Percentiles rank a stretch among this genome's conserved stretches.
phyloP scores from a whole-genome alignment of 768 basidiomycete genomes.

The Lactifluus echinatus region DNA sequence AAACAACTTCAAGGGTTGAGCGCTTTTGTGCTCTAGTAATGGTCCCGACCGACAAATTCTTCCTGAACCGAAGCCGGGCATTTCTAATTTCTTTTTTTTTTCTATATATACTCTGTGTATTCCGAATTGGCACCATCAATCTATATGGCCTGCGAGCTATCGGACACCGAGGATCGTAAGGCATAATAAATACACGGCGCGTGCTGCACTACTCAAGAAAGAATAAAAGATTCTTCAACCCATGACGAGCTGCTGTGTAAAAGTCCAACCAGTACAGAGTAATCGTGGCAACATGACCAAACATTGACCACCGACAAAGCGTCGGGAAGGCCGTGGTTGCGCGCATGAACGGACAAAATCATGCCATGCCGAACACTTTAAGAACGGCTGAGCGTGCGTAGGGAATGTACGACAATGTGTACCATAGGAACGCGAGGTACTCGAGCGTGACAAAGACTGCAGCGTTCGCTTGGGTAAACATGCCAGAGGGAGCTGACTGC shows the following conservation, averaged over 20 bases:
- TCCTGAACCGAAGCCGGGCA: not conserved
- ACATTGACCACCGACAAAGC: not conserved
- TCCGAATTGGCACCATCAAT: not conserved
- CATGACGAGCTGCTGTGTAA: not conserved
- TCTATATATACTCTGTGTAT: not conserved
- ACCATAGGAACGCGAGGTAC: conserved; percentile 90
- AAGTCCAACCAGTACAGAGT: not conserved
- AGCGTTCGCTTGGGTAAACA: not conserved
- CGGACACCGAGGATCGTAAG: not conserved
- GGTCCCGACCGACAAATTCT: not conserved
- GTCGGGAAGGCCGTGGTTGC: not conserved
- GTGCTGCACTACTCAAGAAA: not conserved
- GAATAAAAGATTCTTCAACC: not conserved
- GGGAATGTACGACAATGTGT: conserved; percentile 80
- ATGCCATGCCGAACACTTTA: conserved; percentile 47
- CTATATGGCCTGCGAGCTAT: not conserved
- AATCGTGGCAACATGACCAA: conserved; percentile 8
- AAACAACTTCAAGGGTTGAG: conserved; percentile 72
- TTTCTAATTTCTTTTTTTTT: not conserved
- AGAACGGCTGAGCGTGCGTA: conserved; percentile 73
- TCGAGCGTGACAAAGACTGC: conserved; percentile 81
- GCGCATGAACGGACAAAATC: not conserved
- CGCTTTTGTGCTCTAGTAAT: no score
- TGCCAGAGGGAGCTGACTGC: not conserved
- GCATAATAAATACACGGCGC: conserved; percentile 2